Conservation (phyloP, 176 grass and related monocot genomes). For the Avena eriantha region DNA sequence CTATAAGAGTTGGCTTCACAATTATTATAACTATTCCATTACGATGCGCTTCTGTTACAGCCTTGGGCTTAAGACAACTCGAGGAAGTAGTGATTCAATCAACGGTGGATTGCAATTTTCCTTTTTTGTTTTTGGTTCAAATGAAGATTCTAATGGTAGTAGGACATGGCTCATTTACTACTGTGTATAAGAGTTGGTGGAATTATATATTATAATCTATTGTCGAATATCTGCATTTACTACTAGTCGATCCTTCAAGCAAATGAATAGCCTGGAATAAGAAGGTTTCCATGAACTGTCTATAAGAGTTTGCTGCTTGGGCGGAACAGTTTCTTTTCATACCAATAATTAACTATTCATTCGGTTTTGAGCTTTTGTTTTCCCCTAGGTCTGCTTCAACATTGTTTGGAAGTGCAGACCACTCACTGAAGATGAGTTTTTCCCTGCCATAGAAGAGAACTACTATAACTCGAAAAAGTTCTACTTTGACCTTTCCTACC, state of each 20-base stretch:
- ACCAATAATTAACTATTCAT: slow-evolving; percentile 27
- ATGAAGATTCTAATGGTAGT: neutral
- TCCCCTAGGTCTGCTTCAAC: slow-evolving; percentile 57
- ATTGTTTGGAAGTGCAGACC: slow-evolving; percentile 69
- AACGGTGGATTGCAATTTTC: neutral
- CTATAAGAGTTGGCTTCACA: neutral
- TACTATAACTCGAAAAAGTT: slow-evolving; percentile 65
- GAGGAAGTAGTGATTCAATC: neutral
- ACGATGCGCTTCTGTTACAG: neutral
- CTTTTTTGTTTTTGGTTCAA: neutral
- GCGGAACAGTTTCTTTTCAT: neutral
- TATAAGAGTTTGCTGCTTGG: neutral
- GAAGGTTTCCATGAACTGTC: neutral
- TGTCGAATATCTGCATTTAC: neutral
- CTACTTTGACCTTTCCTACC: slow-evolving; percentile 62
- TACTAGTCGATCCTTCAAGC: neutral
- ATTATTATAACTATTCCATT: neutral
- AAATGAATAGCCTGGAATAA: neutral
- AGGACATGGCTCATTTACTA: neutral
- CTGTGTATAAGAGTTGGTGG: neutral
- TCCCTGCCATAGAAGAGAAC: slow-evolving; percentile 58
- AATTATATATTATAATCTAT: neutral
- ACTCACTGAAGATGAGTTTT: slow-evolving; percentile 64
- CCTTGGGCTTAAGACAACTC: slow-evolving; percentile 6
- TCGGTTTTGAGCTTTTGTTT: slow-evolving; percentile 40